These are phyloP conservation scores for Fusarium anthophilum DNA, from an alignment of 2,329 filamentous ascomycete genomes.

Conservation along the genomic window DNA sequence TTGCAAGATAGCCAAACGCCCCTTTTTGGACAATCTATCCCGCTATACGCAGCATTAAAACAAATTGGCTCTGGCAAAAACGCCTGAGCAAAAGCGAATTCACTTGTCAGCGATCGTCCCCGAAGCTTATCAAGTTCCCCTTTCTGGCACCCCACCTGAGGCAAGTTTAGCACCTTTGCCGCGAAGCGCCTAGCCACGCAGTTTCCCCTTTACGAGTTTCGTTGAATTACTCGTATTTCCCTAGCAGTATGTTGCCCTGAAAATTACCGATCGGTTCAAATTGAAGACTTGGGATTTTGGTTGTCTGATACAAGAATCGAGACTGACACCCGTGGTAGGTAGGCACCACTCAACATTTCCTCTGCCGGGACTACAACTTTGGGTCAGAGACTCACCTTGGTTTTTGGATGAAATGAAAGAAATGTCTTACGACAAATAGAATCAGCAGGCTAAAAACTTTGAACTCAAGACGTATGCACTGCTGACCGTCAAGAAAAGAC, in stretches of 20 bases:
- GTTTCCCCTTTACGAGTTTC: not conserved
- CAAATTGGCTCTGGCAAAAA: conserved; percentile 34
- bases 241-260: not conserved
- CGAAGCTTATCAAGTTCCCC: not conserved
- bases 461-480: not conserved
- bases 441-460: not conserved
- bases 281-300: not conserved
- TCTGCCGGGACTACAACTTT: not conserved
- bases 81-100: conserved; percentile 21
- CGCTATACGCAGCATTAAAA: conserved; percentile 42
- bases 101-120: conserved; percentile 24
- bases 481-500: not conserved
- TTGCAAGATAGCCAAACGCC: conserved; percentile 10
- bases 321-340: not conserved
- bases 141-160: not conserved
- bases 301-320: not conserved
- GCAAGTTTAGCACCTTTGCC: not conserved
- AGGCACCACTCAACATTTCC: not conserved
- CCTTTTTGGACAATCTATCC: conserved; percentile 43
- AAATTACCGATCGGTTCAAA: not conserved
- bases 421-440: not conserved
- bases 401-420: not conserved
- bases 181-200: not conserved
- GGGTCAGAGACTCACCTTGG: not conserved
- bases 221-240: not conserved